Evolutionary conservation across 495 filamentous ascomycete genomes (phyloP).

Genomic region (Melanomma pulvis-pyrius): DNA sequence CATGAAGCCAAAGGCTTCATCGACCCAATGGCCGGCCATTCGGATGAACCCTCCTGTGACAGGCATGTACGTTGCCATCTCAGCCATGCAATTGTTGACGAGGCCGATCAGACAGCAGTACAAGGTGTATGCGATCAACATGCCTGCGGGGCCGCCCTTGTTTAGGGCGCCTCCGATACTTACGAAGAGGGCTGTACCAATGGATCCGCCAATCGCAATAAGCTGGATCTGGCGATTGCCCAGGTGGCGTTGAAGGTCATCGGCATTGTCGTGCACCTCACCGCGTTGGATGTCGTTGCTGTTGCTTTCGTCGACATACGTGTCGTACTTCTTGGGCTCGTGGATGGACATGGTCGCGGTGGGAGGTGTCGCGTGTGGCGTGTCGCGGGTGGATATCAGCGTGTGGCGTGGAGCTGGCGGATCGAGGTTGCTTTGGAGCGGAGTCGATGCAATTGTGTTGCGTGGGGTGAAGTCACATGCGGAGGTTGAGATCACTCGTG

Average conservation of each 20-base stretch:
- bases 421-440: not conserved
- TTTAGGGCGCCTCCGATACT: slow-evolving; percentile 41
- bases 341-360: slow-evolving; percentile 9
- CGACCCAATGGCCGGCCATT: slow-evolving; percentile 53
- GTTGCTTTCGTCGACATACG: slow-evolving; percentile 8
- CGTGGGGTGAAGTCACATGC: not conserved
- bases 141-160: slow-evolving; percentile 42
- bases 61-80: slow-evolving; percentile 52
- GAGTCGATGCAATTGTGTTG: not conserved
- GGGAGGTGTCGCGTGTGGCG: too few relatives aligned
- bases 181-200: slow-evolving; percentile 47
- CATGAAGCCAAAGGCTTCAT: slow-evolving; percentile 63
- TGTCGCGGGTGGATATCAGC: not conserved
- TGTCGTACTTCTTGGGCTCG: slow-evolving; percentile 23
- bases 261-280: slow-evolving; percentile 25
- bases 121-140: slow-evolving; percentile 43
- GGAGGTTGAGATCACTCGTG: not conserved
- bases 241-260: slow-evolving; percentile 34
- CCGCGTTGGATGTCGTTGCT: slow-evolving; percentile 11
- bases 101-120: slow-evolving; percentile 39
- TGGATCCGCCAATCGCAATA: slow-evolving; percentile 49
- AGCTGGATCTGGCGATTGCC: slow-evolving; percentile 44
- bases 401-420: not conserved
- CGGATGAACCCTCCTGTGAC: slow-evolving; percentile 52
- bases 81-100: slow-evolving; percentile 54